Conservation (phyloP, 106 monocot species). For the Posidonia australis region DNA sequence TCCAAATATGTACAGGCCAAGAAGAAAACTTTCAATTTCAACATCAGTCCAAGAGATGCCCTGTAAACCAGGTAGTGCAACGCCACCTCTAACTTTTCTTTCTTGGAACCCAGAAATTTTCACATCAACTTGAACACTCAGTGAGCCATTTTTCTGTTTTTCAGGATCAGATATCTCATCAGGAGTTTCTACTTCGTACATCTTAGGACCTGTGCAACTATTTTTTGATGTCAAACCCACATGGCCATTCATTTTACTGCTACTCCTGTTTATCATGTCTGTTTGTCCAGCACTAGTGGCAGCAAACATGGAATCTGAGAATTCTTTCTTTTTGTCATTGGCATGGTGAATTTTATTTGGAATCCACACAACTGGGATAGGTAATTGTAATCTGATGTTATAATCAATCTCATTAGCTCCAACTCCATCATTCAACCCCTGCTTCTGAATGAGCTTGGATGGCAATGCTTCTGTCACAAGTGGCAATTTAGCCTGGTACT, state of each 20-base stretch:
- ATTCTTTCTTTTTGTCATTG: not conserved
- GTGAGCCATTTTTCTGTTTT: not conserved
- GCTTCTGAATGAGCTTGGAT: not conserved
- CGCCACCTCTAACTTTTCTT: not conserved
- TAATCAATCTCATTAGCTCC: not conserved
- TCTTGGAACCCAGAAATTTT: not conserved
- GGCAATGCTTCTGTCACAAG: not conserved
- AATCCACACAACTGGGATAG: not conserved
- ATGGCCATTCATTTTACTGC: not conserved
- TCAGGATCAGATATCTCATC: too few relatives aligned
- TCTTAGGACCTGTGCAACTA: not conserved
- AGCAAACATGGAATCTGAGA: not conserved
- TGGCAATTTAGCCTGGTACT: conserved; percentile 7
- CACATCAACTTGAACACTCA: not conserved
- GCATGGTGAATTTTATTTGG: not conserved
- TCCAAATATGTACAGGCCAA: conserved; percentile 81
- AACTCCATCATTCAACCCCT: not conserved
- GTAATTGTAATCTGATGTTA: not conserved
- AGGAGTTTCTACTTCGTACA: too few relatives aligned
- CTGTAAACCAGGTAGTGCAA: conserved; percentile 24
- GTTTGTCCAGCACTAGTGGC: not conserved
- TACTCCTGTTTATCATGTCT: not conserved
- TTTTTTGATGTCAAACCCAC: not conserved
- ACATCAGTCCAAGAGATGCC: conserved; percentile 35
- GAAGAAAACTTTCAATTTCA: conserved; percentile 60